phyloP scores from a whole-genome alignment of 495 filamentous ascomycete genomes.

The Mycothermus thermophilus region DNA sequence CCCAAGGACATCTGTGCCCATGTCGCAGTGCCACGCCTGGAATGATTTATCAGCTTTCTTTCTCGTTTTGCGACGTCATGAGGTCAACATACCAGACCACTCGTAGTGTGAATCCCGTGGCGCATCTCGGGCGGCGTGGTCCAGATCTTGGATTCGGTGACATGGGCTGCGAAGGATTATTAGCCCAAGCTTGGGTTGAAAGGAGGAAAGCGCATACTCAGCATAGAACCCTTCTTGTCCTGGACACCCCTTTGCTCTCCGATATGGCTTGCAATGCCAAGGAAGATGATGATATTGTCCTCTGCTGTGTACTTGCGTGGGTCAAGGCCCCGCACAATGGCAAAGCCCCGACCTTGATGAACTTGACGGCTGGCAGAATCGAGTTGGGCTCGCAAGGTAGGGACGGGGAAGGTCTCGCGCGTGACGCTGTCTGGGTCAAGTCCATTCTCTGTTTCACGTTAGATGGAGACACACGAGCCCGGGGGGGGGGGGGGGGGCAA shows the following conservation, averaged over 20 bases:
- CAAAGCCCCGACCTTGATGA: conserved; percentile 33
- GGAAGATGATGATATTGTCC: conserved; percentile 36
- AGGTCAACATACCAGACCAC: conserved; percentile 16
- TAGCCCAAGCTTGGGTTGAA: too few relatives aligned
- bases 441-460: conserved; percentile 17
- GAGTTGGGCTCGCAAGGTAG: conserved; percentile 19
- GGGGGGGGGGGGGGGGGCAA: neutral
- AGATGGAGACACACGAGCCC: conserved; percentile 2
- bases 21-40: conserved; percentile 33
- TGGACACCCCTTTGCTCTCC: conserved; percentile 37
- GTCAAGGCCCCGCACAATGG: conserved; percentile 35
- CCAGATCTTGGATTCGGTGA: conserved; percentile 30
- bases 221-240: conserved; percentile 30
- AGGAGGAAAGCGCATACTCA: conserved; percentile 23
- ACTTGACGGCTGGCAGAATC: conserved; percentile 18
- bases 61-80: neutral
- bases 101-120: conserved; percentile 34
- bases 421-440: conserved; percentile 24
- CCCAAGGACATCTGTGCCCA: conserved; percentile 28
- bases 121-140: conserved; percentile 26
- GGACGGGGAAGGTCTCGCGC: conserved; percentile 28
- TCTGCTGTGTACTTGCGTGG: conserved; percentile 26
- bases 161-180: conserved; percentile 22
- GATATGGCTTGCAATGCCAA: conserved; percentile 38
- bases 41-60: too few relatives aligned